Percentiles rank a stretch among this genome's conserved stretches.
These are phyloP conservation scores for Pinus albicaulis DNA, from an alignment of 75 land plant genomes.

Conservation along the genomic window DNA sequence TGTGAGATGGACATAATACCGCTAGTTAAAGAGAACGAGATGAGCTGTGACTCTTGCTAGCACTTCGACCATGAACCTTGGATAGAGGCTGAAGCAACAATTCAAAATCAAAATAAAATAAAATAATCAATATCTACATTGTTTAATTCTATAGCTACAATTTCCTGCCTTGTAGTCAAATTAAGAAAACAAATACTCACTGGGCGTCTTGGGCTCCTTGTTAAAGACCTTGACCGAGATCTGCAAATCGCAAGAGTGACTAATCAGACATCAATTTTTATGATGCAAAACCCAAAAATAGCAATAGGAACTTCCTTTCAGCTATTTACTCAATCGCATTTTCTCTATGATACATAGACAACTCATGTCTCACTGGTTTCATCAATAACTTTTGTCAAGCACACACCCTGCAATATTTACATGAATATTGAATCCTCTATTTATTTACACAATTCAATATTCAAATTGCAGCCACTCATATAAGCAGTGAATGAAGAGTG, in stretches of 20 bases:
- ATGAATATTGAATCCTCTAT: not conserved
- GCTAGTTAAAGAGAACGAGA: constrained; percentile 2
- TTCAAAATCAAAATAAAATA: not conserved
- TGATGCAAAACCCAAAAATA: not conserved
- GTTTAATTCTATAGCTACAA: not conserved
- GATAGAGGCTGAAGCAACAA: constrained; percentile 1
- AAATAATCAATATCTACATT: not conserved
- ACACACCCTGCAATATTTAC: not conserved
- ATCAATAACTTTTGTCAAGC: not conserved
- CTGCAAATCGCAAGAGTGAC: not conserved
- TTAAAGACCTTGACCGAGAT: constrained; percentile 8
- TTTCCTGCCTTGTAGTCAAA: not conserved
- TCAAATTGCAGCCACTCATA: no score
- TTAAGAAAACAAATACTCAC: not conserved
- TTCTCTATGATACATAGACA: no score
- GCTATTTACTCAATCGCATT: not conserved
- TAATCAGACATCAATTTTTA: not conserved
- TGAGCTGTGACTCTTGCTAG: constrained; percentile 6
- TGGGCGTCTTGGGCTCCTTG: not conserved
- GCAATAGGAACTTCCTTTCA: not conserved
- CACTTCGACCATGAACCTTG: not conserved
- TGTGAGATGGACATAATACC: not conserved
- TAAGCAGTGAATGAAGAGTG: no score
- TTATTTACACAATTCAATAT: not conserved
- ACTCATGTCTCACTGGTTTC: not conserved